A percentile compares a stretch with the other conserved stretches of the same genome.
Conservation (phyloP, 768 basidiomycete species). For the Rhodotorula kratochvilovae region DNA sequence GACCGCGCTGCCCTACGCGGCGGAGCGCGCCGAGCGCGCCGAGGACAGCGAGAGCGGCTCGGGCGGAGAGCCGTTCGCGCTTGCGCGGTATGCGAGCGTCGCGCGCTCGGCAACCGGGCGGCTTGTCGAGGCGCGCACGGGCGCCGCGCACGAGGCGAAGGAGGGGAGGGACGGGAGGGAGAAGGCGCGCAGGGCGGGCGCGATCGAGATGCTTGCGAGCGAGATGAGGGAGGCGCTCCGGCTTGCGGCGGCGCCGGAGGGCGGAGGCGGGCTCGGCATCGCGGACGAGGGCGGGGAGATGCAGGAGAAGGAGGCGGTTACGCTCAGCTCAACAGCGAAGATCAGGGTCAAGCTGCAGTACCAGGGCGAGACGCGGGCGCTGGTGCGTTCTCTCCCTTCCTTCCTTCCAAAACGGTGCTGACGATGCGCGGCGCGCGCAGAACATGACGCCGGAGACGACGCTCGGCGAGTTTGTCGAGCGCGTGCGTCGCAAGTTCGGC, state of each 20-base stretch:
- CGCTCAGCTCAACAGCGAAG: background rate
- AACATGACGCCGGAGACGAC: slow-evolving; percentile 3
- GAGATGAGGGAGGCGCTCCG: background rate
- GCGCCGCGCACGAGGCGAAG: too few species aligned
- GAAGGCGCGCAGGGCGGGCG: too few species aligned
- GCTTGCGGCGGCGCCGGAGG: background rate
- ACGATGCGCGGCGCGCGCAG: background rate
- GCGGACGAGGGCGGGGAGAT: too few species aligned
- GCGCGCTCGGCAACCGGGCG: background rate
- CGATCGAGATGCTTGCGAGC: background rate
- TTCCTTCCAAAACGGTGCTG: background rate
- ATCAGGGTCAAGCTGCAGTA: slow-evolving; percentile 35
- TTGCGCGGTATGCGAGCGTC: background rate
- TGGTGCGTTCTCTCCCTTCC: slow-evolving; percentile 25
- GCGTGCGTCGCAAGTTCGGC: slow-evolving; percentile 32
- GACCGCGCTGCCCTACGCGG: background rate
- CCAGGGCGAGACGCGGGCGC: slow-evolving; percentile 22
- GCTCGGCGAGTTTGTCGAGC: slow-evolving; percentile 19
- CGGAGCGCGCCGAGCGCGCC: too few species aligned
- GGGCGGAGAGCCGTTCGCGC: background rate
- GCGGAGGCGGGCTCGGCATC: background rate
- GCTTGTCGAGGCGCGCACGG: too few species aligned
- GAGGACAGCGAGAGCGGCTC: background rate
- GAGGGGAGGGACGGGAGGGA: too few species aligned
- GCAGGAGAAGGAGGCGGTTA: background rate